phyloP scores from a whole-genome alignment of 139 green algal species.

The Micractinium sp. region DNA sequence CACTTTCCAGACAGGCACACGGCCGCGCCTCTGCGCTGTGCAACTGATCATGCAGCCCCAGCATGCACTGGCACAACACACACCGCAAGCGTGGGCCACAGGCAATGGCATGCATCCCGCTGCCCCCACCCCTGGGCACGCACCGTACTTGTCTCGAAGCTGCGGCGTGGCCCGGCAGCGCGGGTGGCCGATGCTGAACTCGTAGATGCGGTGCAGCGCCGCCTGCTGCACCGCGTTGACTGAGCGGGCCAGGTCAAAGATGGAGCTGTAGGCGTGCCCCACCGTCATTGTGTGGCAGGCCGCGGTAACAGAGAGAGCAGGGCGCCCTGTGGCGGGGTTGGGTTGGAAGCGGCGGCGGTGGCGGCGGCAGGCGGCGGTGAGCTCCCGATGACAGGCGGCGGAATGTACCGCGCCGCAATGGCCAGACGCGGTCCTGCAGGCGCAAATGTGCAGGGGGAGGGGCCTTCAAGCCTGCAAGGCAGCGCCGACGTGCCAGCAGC shows the following conservation, averaged over 20 bases:
- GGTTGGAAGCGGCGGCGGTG: too few relatives aligned
- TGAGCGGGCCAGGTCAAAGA: conserved; percentile 5
- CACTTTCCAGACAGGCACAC: too few relatives aligned
- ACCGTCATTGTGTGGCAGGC: not conserved
- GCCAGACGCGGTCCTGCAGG: not conserved
- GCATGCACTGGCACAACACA: too few relatives aligned
- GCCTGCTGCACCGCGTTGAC: not conserved
- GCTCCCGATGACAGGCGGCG: not conserved
- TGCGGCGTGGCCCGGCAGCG: conserved; percentile 29
- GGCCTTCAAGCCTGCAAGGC: too few relatives aligned
- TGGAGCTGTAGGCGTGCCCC: not conserved
- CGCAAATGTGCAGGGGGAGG: not conserved
- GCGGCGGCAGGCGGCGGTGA: too few relatives aligned
- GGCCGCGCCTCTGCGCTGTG: too few relatives aligned
- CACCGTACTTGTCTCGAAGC: conserved; percentile 66
- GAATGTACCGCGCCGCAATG: too few relatives aligned
- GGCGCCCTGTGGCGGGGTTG: not conserved
- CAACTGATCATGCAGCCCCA: too few relatives aligned
- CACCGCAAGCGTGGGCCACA: not conserved
- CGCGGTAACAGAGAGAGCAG: too few relatives aligned
- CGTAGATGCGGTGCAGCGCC: conserved; percentile 22
- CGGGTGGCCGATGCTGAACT: conserved; percentile 24
- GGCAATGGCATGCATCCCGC: not conserved
- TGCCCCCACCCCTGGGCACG: not conserved
- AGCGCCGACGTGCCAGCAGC: too few relatives aligned